Evolutionary conservation across 768 basidiomycete genomes (phyloP), one percentile per base, ranked within the genome.

Genomic region (Tulasnella sp.): DNA sequence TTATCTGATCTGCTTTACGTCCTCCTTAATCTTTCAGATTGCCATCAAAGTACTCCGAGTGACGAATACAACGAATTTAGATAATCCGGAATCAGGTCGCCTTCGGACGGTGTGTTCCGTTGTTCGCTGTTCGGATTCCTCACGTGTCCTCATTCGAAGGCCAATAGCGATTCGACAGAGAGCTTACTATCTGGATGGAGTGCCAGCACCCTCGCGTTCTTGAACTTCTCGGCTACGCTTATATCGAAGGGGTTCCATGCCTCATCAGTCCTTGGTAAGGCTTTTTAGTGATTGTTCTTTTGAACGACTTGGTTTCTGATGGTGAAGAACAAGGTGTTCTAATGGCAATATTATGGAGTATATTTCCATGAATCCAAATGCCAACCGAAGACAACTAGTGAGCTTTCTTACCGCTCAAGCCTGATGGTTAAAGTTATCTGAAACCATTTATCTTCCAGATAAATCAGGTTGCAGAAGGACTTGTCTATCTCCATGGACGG

Each of bases 401-500:
- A 22, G 76, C 24, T 42, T 31, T 58, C 44, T 12, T 44, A 14
- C 11, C 34, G 24, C 69, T 11, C 18, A 28, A 20, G 14, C 11
- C 41, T 20, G 20, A 18, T 2, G 54, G 5, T 20, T 20, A 42
- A 8, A 41, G 7, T 28, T 9, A 22, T 22, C 22, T 79, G 54
- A 34, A 18, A 9, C 20, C 14, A 28, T 40, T 20, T 20, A 22
- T 42, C 8, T 72, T 72, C 8, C 75, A 82, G 82, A 31, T 82
- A n/a, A 58, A 16, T 24, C 78, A 81, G 14, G 77, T 80, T 11
- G 78, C 81, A 8, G 77, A 81, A 48, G 82, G 81, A 5, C 78
- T 83, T 22, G 41, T 40, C 4, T 82, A 83, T 77, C 46, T 83
- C 14, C 82, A 83, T 50, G 76, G n/a, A 20, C 74, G 73, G 22